Percentiles rank a stretch among this genome's conserved stretches.
These are phyloP conservation scores for Stellera chamaejasme DNA, from an alignment of 345 rosid species.

Conservation along the genomic window DNA sequence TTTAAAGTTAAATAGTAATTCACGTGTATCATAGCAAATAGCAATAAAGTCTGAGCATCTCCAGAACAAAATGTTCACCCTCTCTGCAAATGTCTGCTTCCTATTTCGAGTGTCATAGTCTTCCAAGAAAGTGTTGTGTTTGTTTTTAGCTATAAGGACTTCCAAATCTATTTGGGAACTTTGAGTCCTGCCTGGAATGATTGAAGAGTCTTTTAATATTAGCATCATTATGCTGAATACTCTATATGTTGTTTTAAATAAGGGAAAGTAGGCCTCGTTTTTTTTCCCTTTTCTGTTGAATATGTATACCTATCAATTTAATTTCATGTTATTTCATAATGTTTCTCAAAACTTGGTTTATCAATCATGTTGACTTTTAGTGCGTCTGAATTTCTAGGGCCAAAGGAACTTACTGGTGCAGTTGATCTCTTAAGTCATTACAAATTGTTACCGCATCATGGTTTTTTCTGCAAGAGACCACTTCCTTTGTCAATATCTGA, in stretches of 20 bases:
- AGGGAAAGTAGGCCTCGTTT: not conserved
- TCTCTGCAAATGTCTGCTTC: no score
- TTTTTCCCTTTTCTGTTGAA: no score
- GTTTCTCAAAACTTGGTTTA: not conserved
- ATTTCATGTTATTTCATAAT: not conserved
- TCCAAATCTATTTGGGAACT: no score
- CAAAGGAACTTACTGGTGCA: slow-evolving; percentile 70
- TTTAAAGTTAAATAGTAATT: no score
- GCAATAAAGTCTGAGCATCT: no score
- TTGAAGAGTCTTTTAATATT: no score
- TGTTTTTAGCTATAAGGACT: no score
- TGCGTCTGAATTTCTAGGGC: slow-evolving; percentile 37
- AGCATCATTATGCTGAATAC: not conserved
- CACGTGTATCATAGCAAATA: no score
- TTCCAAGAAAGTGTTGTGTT: no score
- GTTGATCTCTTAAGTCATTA: slow-evolving; percentile 77
- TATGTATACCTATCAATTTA: not conserved
- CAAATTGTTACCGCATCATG: slow-evolving; percentile 66
- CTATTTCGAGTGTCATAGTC: no score
- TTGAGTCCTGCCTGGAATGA: no score
- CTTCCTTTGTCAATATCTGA: slow-evolving; percentile 75
- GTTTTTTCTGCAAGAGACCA: slow-evolving; percentile 74
- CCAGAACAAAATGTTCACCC: no score
- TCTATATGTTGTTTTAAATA: not conserved
- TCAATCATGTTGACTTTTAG: slow-evolving; percentile 7